Evolutionary conservation across 2,329 filamentous ascomycete genomes (phyloP), one percentile per base, ranked within the genome.

Genomic region (Chalaropsis thielavioides): DNA sequence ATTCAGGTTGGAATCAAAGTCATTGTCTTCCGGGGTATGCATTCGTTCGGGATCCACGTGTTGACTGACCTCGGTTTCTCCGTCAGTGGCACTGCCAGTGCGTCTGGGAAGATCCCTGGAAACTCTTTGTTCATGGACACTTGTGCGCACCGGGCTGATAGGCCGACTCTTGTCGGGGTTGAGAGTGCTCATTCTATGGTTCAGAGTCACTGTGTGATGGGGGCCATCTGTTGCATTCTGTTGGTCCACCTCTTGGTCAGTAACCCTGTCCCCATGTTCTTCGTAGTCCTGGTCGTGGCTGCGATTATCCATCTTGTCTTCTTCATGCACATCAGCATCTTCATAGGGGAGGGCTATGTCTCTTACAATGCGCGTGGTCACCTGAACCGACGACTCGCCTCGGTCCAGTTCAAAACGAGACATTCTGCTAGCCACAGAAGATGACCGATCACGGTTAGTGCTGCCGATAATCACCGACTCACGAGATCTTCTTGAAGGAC

Each of bases 361-460:
- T 60, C 90, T 84, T 44, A 95, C 78, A 68, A 95, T 95, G 62
- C 87, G 84, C 61, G 92, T 89, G 19, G 88, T 94, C 11, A 96
- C 91, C 58, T 91, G 92, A n/a, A 95, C 84, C 0, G 90, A 92
- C 71, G 92, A 89, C 4, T 86, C 81, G 13, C 49, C 24, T 1
- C 78, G 77, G 22, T 66, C 68, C 5, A 72, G 72, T 69, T 85
- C 81, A 68, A 84, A 84, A 72, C 82, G 77, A 35, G 80, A 81
- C 31, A 84, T 72, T 46, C 80, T 77, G 69, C 77, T 84, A 1
- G 80, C 80, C 64, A 84, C 76, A 1, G 81, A 83, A 7, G 76
- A 77, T 6, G 81, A 81, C 51, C 82, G 75, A 43, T 78, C 79
- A 46, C 79, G 75, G 19, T 72, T 70, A 3, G 70, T 69, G 2